Base-by-base conservation (phyloP, 2,329 filamentous ascomycete species). In the Diaporthe ampelina region DNA sequence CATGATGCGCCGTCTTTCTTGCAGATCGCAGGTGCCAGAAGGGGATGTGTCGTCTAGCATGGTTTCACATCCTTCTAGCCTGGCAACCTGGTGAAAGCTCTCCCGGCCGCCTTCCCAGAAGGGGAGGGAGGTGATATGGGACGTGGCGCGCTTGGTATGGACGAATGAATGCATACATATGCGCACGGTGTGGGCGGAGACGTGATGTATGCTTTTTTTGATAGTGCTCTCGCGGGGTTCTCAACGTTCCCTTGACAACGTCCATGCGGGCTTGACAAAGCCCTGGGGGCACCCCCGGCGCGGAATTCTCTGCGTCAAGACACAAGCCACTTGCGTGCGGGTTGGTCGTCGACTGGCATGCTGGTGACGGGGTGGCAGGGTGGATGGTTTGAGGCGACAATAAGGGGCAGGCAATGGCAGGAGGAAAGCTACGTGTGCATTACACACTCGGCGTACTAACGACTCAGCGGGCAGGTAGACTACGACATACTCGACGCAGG, bases 11-110 rank as follows among this genome's bases (percentile, higher is more conserved):
- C 63, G 48, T 37, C 48, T 54, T 54, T 26, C 9, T 40, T 54
- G 63, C 32, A 54, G 63, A 68, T 68, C 63, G n/a, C 48, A 54
- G 63, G 48, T 54, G 48, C 48, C 63, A 68, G 63, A 68, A 68
- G 21, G 63, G 45, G 63, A 68, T 68, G 48, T 40, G 48, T 26
- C 63, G 63, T 68, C 45, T 54, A 52, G 63, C 45, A 68, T 54
- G 29, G 63, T 68, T 68, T 68, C 63, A 54, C 10, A 68, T 40
- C 29, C 63, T 68, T 68, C 63, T 40, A 40, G 37, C 37, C 37
- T 15, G 37, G 11, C 52, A 68, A 29, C 63, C 63, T 68, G 45
- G 24, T 17, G 45, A 43, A 43, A 67, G 32, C 63, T 52, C 32
- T 48, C 63, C 63, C 32, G 9, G 63, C 63, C 63, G 48, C n/a